These are phyloP conservation scores for Pistacia atlantica DNA, from an alignment of 345 rosid genomes.

Conservation along the genomic window DNA sequence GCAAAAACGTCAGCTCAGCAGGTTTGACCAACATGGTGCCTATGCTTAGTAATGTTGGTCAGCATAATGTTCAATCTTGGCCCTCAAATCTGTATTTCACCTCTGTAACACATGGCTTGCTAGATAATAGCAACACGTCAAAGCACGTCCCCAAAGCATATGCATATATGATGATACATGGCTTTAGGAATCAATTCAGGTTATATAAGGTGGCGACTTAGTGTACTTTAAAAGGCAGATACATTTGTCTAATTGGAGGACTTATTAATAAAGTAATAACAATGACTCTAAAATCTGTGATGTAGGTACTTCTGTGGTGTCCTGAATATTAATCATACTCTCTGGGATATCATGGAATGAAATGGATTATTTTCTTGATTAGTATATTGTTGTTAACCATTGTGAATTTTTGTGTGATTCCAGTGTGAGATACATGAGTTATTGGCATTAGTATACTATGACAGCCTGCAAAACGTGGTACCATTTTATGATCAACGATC, in stretches of 20 bases:
- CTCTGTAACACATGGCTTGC: conserved; percentile 12
- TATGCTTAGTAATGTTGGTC: not conserved
- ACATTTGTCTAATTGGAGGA: not conserved
- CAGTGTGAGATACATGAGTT: conserved; percentile 93
- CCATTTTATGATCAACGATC: conserved; percentile 91
- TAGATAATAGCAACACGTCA: not conserved
- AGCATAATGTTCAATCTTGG: conserved; percentile 10
- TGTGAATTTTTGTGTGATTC: conserved; percentile 32
- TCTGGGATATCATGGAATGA: not conserved
- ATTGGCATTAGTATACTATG: conserved; percentile 95
- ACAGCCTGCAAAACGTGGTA: conserved; percentile 97
- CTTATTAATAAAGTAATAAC: not conserved
- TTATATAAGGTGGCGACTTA: not conserved
- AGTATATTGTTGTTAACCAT: conserved; percentile 25
- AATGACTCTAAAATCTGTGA: not conserved
- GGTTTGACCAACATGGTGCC: conserved; percentile 44
- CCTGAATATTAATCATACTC: not conserved
- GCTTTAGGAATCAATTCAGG: not conserved
- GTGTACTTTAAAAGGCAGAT: conserved; percentile 1
- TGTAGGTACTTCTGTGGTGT: not conserved
- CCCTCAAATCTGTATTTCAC: not conserved
- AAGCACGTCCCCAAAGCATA: not conserved
- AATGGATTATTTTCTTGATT: conserved; percentile 14
- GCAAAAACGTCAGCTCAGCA: conserved; percentile 79
- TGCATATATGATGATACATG: conserved; percentile 8